A percentile compares a stretch with the other conserved stretches of the same genome.
Conservation (phyloP, 2,329 filamentous ascomycete genomes). For the Sporothrix dimorphospora region DNA sequence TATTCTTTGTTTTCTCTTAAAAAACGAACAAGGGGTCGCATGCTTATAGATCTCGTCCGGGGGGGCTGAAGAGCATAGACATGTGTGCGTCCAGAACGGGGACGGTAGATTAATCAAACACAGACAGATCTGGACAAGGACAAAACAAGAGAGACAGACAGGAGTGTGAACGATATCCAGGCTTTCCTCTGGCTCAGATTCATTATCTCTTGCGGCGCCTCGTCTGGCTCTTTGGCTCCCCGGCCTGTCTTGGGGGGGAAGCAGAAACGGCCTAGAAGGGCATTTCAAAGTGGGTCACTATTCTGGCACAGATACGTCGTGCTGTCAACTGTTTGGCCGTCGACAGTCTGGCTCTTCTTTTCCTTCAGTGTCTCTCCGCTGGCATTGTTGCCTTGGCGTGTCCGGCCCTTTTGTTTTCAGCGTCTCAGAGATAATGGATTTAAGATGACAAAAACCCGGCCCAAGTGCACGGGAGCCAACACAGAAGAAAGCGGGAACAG, state of each 20-base stretch:
- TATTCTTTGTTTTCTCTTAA: background rate
- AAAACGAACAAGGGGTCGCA: conserved; percentile 14
- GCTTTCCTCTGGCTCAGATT: background rate
- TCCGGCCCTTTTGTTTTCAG: background rate
- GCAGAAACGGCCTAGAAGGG: too few relatives aligned
- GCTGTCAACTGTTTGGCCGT: too few relatives aligned
- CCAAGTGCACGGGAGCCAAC: background rate
- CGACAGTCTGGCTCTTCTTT: background rate
- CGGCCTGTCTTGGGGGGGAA: too few relatives aligned
- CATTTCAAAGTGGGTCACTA: background rate
- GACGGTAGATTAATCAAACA: background rate
- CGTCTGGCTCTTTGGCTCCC: conserved; percentile 4
- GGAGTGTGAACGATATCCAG: background rate
- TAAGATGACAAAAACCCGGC: background rate
- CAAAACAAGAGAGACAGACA: background rate
- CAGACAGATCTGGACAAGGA: background rate
- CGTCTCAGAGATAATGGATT: background rate
- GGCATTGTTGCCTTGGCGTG: background rate
- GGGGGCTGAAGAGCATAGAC: background rate
- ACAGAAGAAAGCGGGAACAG: background rate
- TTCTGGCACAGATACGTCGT: background rate
- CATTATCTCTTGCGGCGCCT: background rate
- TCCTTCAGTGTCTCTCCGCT: background rate
- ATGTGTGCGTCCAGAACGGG: background rate
- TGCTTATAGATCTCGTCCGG: conserved; percentile 14